phyloP scores from a whole-genome alignment of 345 rosid species.

The Citrus cavaleriei region DNA sequence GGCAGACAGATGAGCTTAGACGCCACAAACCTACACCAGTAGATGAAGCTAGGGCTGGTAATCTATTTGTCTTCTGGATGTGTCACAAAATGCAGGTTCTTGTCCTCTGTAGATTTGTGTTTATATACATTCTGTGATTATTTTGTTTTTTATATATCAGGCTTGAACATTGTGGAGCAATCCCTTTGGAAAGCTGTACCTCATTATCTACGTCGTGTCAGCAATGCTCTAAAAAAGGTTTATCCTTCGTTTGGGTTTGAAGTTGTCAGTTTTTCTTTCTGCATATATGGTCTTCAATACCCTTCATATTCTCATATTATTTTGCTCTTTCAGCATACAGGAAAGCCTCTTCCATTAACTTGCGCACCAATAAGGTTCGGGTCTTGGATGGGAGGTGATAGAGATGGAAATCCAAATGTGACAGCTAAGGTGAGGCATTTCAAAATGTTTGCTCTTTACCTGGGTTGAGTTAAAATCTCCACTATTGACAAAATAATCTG shows the following conservation, averaged over 20 bases:
- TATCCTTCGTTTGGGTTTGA: constrained; percentile 1
- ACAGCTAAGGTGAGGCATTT: constrained; percentile 67
- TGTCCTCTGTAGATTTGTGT: neutral
- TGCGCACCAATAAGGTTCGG: constrained; percentile 91
- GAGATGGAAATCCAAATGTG: constrained; percentile 97
- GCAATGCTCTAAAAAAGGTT: constrained; percentile 88
- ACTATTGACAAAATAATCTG: neutral
- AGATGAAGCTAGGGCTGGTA: constrained; percentile 96
- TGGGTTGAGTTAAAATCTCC: neutral
- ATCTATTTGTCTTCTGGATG: constrained; percentile 4
- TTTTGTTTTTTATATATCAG: constrained; percentile 29
- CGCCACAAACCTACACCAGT: constrained; percentile 92
- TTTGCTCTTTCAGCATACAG: constrained; percentile 52
- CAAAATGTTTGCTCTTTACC: neutral
- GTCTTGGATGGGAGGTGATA: constrained; percentile 99
- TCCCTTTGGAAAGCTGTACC: constrained; percentile 96
- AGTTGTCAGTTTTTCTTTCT: constrained; percentile 7
- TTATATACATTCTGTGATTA: neutral
- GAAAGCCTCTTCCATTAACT: constrained; percentile 81
- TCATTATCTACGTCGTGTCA: constrained; percentile 87
- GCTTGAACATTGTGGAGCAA: constrained; percentile 96
- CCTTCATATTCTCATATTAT: constrained; percentile 10
- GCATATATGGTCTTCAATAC: neutral
- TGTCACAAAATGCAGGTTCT: constrained; percentile 8
- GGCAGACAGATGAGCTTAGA: constrained; percentile 98